Evolutionary conservation across 352 stramenopile species (phyloP).

Genomic region (Plasmopara halstedii): DNA sequence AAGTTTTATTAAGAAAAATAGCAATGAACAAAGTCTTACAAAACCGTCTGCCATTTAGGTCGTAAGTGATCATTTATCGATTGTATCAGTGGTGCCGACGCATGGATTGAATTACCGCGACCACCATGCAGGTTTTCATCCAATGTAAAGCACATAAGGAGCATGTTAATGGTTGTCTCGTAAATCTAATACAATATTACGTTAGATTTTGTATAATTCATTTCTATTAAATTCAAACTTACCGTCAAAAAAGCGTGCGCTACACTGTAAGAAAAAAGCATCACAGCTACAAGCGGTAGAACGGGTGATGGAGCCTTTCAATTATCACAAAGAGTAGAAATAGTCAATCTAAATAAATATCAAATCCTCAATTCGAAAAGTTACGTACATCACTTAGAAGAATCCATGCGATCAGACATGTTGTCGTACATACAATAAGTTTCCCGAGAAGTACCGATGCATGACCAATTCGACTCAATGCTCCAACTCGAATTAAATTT

Average conservation of each 20-base stretch:
- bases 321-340: not conserved
- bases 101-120: slow-evolving; percentile 56
- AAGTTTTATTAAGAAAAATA: too few species aligned
- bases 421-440: slow-evolving; percentile 66
- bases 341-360: not conserved
- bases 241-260: slow-evolving; percentile 79
- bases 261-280: slow-evolving; percentile 71
- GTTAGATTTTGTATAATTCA: not conserved
- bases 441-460: slow-evolving; percentile 67
- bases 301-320: slow-evolving; percentile 46
- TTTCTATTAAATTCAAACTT: slow-evolving; percentile 1
- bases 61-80: slow-evolving; percentile 78
- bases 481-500: slow-evolving; percentile 56
- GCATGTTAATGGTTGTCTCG: slow-evolving; percentile 79
- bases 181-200: slow-evolving; percentile 43
- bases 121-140: slow-evolving; percentile 79
- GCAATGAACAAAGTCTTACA: too few species aligned
- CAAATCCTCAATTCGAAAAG: not conserved
- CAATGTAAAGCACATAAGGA: slow-evolving; percentile 81
- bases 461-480: slow-evolving; percentile 57
- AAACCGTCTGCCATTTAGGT: slow-evolving; percentile 73
- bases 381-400: slow-evolving; percentile 52
- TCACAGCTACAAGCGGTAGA: slow-evolving; percentile 54
- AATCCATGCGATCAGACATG: slow-evolving; percentile 62
- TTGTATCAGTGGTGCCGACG: slow-evolving; percentile 51